Base-by-base conservation (phyloP, 768 basidiomycete species). In the Scleroderma citrinum region DNA sequence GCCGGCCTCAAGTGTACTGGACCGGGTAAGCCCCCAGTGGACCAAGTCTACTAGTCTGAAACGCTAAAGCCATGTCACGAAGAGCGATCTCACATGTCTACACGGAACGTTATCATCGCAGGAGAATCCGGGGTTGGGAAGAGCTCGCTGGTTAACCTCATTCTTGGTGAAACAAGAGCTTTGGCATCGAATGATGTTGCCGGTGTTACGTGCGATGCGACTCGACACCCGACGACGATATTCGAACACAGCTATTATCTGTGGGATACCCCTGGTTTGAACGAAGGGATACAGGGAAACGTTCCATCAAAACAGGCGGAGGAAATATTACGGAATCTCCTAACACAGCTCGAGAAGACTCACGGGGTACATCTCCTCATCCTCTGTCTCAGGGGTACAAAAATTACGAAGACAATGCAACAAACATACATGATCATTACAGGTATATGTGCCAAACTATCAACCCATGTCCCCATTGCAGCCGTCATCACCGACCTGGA, bases 401-500 rank as follows among this genome's bases (percentile, higher is more conserved):
- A 53, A 34, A 49, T 56, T 14, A 63, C 63, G 37, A 59, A 45
- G 26, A 58, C 57, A 38, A 64, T 65, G 56, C 62, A 60, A 46
- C 60, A 52, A 32, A 64, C 58, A 7, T 64, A 63, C 40, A 54
- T 62, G 17, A 39, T 49, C 19, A 60, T 62, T 46, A 36, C 20
- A 13, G 51, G 53, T 12, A 53, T 62, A 19, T 58, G 62, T 34
- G 52, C 59, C 12, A 61, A 52, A 45, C 40, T 41, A 14, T 46
- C 56, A 11, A 50, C 52, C 2, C 46, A 52, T 1, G 41, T 57
- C n/a, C 64, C 61, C 1, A 42, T 68, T 21, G 60, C 56, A 13
- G 48, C 62, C 13, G 52, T 66, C 34, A 21, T 68, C 41, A 68
- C 66, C 24, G 68, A 69, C 19, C 59, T 69, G 14, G 68, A 69